These are phyloP conservation scores for Alternaria alternata DNA, from an alignment of 2,329 filamentous ascomycete species.

Conservation along the genomic window DNA sequence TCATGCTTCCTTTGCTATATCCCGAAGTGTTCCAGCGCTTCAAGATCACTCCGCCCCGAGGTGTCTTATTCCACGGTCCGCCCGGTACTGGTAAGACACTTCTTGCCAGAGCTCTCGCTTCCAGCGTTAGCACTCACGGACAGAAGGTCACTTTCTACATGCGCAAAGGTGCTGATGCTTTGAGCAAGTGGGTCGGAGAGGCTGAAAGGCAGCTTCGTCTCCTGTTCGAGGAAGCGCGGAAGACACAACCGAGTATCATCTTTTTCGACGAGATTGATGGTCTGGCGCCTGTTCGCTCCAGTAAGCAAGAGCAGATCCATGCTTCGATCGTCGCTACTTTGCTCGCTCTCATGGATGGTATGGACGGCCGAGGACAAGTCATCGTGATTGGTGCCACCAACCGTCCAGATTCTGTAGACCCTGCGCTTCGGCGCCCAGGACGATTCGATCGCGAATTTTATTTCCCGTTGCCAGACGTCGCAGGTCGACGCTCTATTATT, in stretches of 20 bases:
- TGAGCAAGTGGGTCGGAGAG: conserved; percentile 99
- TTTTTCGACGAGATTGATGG: conserved; percentile 99
- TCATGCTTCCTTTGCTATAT: conserved; percentile 90
- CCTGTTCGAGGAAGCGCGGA: conserved; percentile 93
- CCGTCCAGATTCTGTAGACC: conserved; percentile 93
- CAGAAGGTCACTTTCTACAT: conserved; percentile 99
- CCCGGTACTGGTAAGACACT: conserved; percentile 98
- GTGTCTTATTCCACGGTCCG: conserved; percentile 95
- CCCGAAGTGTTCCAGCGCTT: conserved; percentile 93
- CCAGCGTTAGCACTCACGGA: conserved; percentile 86
- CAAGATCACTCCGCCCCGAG: conserved; percentile 90
- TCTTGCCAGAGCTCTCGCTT: conserved; percentile 90
- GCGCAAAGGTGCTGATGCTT: conserved; percentile 95
- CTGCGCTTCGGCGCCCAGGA: conserved; percentile 90
- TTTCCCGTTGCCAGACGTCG: conserved; percentile 86
- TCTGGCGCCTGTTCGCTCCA: conserved; percentile 91
- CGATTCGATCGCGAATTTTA: conserved; percentile 98
- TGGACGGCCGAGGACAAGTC: conserved; percentile 73
- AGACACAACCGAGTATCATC: conserved; percentile 97
- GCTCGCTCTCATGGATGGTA: conserved; percentile 59
- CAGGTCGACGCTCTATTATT: conserved; percentile 83
- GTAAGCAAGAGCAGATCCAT: conserved; percentile 98
- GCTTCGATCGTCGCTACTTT: conserved; percentile 78
- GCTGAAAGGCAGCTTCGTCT: conserved; percentile 93
- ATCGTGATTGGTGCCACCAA: conserved; percentile 99